These are phyloP conservation scores for Colletotrichum falcatum DNA, from an alignment of 2,329 filamentous ascomycete species.

Conservation along the genomic window DNA sequence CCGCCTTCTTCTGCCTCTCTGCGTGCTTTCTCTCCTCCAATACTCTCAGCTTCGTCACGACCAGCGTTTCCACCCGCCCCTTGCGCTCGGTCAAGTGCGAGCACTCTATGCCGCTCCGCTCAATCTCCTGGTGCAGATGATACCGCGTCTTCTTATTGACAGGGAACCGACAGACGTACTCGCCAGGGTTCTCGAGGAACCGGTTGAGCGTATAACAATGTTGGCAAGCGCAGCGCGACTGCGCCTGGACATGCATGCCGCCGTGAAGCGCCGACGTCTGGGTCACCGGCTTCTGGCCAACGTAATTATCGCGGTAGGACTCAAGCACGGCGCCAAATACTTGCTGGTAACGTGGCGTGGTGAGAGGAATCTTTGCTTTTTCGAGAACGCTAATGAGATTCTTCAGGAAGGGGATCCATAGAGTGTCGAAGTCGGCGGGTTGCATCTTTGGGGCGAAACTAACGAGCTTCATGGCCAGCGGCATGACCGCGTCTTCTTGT, in stretches of 20 bases:
- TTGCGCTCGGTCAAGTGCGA: constrained; percentile 40
- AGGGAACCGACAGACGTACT: constrained; percentile 31
- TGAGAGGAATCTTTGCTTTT: constrained; percentile 27
- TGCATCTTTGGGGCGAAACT: constrained; percentile 39
- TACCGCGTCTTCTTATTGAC: constrained; percentile 40
- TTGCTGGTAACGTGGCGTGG: constrained; percentile 41
- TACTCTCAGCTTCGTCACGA: constrained; percentile 45
- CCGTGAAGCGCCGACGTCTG: background rate
- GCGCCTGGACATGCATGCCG: constrained; percentile 10
- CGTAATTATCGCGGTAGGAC: constrained; percentile 43
- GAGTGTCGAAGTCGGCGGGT: constrained; percentile 37
- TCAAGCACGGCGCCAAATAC: constrained; percentile 45
- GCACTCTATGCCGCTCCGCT: constrained; percentile 41
- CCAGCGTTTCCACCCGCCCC: constrained; percentile 38
- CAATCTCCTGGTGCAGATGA: constrained; percentile 44
- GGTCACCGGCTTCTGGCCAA: constrained; percentile 41
- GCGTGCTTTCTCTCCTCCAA: background rate
- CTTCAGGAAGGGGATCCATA: constrained; percentile 50
- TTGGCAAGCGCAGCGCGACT: constrained; percentile 43
- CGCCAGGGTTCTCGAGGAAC: constrained; percentile 44
- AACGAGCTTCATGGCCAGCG: constrained; percentile 43
- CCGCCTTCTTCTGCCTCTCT: constrained; percentile 5
- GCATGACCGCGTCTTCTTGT: constrained; percentile 38
- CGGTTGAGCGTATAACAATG: constrained; percentile 45
- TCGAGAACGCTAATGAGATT: constrained; percentile 41